These are phyloP conservation scores for Collybiopsis luxurians DNA, from an alignment of 768 basidiomycete species.

Conservation along the genomic window DNA sequence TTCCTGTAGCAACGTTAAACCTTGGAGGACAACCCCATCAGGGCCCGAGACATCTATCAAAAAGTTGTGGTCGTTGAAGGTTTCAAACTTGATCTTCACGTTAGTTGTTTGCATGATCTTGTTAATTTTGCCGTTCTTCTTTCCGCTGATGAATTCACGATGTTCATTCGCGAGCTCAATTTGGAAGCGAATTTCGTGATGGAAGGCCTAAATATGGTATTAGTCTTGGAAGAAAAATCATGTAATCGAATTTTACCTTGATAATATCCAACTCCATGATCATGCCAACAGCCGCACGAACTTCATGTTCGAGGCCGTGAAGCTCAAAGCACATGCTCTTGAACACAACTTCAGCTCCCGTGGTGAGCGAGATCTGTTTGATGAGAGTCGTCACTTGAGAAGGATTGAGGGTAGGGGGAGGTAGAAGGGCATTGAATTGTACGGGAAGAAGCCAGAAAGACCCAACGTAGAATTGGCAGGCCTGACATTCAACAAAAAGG, in stretches of 20 bases:
- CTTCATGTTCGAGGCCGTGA: constrained; percentile 91
- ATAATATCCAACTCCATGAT: constrained; percentile 90
- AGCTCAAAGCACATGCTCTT: constrained; percentile 98
- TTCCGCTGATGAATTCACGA: constrained; percentile 97
- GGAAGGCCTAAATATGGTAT: constrained; percentile 62
- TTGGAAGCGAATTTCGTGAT: constrained; percentile 97
- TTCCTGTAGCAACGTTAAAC: constrained; percentile 87
- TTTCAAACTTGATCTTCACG: constrained; percentile 99
- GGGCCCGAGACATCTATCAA: constrained; percentile 88
- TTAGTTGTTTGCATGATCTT: constrained; percentile 98
- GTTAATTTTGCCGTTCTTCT: constrained; percentile 99
- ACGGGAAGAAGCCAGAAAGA: constrained; percentile 95
- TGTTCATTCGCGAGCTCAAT: constrained; percentile 98
- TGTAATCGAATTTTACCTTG: constrained; percentile 51
- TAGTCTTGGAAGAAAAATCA: neutral
- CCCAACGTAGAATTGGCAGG: constrained; percentile 94
- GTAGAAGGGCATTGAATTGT: constrained; percentile 89
- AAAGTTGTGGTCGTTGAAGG: constrained; percentile 95
- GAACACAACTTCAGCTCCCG: constrained; percentile 93
- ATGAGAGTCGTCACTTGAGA: constrained; percentile 81
- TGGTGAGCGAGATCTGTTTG: constrained; percentile 81
- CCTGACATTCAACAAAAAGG: constrained; percentile 39
- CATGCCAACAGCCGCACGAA: constrained; percentile 80
- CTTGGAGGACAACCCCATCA: constrained; percentile 82
- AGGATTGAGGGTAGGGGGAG: constrained; percentile 76